A percentile compares a stretch with the other conserved stretches of the same genome.
Evolutionary conservation across 441 rosid genomes (phyloP).

Genomic region (Mallotus japonicus): DNA sequence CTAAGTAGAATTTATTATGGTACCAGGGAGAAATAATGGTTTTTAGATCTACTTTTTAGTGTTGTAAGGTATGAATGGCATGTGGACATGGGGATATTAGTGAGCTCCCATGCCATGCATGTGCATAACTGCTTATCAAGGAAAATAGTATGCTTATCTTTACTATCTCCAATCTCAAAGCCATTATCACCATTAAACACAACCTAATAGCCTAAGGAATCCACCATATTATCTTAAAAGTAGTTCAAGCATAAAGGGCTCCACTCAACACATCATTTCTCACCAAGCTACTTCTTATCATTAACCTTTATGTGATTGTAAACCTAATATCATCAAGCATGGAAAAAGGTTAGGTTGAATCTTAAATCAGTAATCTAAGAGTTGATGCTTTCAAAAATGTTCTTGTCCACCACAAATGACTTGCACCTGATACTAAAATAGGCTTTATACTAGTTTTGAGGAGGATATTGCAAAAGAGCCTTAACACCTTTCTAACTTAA

Average conservation of each 20-base stretch:
- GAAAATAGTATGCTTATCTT: no score
- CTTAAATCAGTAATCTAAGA: neutral
- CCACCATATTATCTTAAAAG: neutral
- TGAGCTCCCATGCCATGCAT: no score
- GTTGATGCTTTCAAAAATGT: neutral
- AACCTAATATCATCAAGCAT: neutral
- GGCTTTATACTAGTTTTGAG: neutral
- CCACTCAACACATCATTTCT: neutral
- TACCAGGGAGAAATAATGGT: no score
- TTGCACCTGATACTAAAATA: neutral
- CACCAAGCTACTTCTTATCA: neutral
- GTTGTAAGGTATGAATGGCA: no score
- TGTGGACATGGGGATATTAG: no score
- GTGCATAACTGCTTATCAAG: no score
- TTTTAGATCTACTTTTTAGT: no score
- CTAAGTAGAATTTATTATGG: no score
- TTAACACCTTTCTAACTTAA: neutral
- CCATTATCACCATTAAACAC: no score
- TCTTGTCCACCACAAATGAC: neutral
- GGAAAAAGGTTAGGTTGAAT: neutral
- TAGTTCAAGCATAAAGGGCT: neutral
- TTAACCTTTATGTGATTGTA: neutral
- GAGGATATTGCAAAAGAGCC: neutral
- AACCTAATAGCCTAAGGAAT: neutral
- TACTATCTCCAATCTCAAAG: no score